Evolutionary conservation across 805 yeast genomes (phyloP).

Genomic region (Debaryomyces hansenii): DNA sequence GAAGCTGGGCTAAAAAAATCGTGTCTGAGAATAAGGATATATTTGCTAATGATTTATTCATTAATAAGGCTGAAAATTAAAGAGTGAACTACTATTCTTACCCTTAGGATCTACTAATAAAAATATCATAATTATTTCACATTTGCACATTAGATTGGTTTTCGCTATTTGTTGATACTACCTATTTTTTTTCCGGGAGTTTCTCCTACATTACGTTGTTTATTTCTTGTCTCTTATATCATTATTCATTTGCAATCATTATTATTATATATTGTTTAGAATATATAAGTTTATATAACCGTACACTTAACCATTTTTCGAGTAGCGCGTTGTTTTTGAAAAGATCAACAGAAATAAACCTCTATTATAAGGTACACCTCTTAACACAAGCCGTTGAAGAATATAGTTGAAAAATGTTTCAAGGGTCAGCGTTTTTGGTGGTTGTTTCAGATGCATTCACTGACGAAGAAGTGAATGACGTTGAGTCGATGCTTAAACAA

Average conservation of each 20-base stretch:
- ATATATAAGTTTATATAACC: background rate
- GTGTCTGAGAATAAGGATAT: constrained; percentile 45
- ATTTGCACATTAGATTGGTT: background rate
- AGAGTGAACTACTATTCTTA: background rate
- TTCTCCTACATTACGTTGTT: background rate
- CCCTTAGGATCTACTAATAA: background rate
- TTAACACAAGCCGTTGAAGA: too few relatives aligned
- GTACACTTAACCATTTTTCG: background rate
- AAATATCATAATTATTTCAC: background rate
- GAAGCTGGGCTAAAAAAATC: constrained; percentile 78
- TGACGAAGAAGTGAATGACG: constrained; percentile 11
- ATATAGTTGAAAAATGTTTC: constrained; percentile 14
- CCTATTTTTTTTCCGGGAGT: background rate
- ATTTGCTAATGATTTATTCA: constrained; percentile 24
- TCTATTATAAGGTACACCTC: background rate
- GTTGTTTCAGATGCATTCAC: constrained; percentile 16
- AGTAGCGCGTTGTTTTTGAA: constrained; percentile 1
- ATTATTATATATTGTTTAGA: background rate
- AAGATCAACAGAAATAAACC: background rate
- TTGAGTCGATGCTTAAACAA: constrained; percentile 13
- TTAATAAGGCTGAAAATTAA: background rate
- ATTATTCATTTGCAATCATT: background rate
- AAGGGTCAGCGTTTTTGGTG: constrained; percentile 18
- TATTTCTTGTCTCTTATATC: background rate
- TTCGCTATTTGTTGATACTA: background rate